A percentile compares a stretch with the other conserved stretches of the same genome.
Evolutionary conservation across 495 filamentous ascomycete species (phyloP).

Genomic region (Hypoxylon rickii): DNA sequence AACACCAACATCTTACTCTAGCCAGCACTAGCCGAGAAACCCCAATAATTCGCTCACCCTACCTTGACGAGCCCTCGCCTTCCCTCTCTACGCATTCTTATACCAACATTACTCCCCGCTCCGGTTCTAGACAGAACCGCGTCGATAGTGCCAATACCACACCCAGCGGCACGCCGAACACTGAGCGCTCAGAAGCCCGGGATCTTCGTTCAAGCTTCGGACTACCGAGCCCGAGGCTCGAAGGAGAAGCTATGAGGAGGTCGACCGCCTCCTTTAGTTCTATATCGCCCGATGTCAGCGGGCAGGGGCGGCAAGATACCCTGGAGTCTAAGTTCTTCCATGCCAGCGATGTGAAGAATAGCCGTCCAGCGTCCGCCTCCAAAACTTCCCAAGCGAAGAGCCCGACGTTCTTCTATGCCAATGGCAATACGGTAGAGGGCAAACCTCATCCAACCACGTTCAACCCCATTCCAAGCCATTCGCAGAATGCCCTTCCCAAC

Average conservation of each 20-base stretch:
- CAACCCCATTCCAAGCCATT: slow-evolving; percentile 40
- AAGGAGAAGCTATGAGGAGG: slow-evolving; percentile 30
- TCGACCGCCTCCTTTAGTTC: slow-evolving; percentile 41
- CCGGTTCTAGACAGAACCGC: slow-evolving; percentile 66
- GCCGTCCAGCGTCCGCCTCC: slow-evolving; percentile 38
- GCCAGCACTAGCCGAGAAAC: slow-evolving; percentile 12
- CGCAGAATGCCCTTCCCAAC: slow-evolving; percentile 44
- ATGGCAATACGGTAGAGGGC: slow-evolving; percentile 44
- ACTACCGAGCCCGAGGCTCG: slow-evolving; percentile 36
- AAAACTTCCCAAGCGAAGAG: slow-evolving; percentile 39
- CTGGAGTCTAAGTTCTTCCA: slow-evolving; percentile 73
- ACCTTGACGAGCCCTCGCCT: slow-evolving; percentile 41
- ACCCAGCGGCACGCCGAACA: slow-evolving; percentile 59
- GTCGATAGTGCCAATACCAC: slow-evolving; percentile 67
- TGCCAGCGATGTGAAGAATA: slow-evolving; percentile 67
- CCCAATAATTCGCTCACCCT: slow-evolving; percentile 9
- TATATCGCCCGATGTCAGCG: slow-evolving; percentile 32
- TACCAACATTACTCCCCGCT: slow-evolving; percentile 74
- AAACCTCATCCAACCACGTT: slow-evolving; percentile 36
- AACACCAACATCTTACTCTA: slow-evolving; percentile 32
- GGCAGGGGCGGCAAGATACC: slow-evolving; percentile 22
- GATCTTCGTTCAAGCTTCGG: slow-evolving; percentile 45
- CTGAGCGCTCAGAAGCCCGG: slow-evolving; percentile 47
- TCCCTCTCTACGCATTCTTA: slow-evolving; percentile 62
- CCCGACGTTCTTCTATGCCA: slow-evolving; percentile 63